These are phyloP conservation scores for Eutrema japonicum DNA, from an alignment of 345 rosid genomes.

Conservation along the genomic window DNA sequence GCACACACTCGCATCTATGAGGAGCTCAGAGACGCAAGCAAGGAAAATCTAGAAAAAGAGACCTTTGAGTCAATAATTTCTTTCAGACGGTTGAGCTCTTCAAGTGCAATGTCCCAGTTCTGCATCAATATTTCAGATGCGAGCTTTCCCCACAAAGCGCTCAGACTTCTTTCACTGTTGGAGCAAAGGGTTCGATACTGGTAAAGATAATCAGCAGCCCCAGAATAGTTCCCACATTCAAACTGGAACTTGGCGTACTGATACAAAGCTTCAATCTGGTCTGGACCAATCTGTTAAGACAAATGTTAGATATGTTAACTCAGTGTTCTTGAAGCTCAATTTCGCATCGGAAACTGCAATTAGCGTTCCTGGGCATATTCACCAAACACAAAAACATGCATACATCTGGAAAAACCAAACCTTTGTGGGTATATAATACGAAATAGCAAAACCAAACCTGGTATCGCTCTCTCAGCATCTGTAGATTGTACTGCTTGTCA, in stretches of 20 bases:
- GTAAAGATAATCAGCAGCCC: slow-evolving; percentile 95
- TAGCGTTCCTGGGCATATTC: background rate
- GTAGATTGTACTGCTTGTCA: slow-evolving; percentile 86
- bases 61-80: slow-evolving; percentile 98
- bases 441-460: slow-evolving; percentile 54
- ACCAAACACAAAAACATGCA: background rate
- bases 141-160: slow-evolving; percentile 97
- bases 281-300: slow-evolving; percentile 77
- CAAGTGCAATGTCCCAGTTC: slow-evolving; percentile 92
- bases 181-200: slow-evolving; percentile 89
- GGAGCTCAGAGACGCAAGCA: background rate
- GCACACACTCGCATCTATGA: background rate
- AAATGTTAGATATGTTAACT: background rate
- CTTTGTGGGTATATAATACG: no score
- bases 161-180: slow-evolving; percentile 78
- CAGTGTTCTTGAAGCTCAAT: no score
- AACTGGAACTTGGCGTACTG: slow-evolving; percentile 98
- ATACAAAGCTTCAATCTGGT: slow-evolving; percentile 94
- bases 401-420: no score
- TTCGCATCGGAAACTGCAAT: background rate
- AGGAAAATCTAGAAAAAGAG: background rate
- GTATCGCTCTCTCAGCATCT: slow-evolving; percentile 90
- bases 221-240: slow-evolving; percentile 98
- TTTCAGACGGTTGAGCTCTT: slow-evolving; percentile 89
- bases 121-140: slow-evolving; percentile 98